A percentile compares a stretch with the other conserved stretches of the same genome.
Conservation (phyloP, 1,284 basidiomycete species). For the Ustanciosporium gigantosporum region DNA sequence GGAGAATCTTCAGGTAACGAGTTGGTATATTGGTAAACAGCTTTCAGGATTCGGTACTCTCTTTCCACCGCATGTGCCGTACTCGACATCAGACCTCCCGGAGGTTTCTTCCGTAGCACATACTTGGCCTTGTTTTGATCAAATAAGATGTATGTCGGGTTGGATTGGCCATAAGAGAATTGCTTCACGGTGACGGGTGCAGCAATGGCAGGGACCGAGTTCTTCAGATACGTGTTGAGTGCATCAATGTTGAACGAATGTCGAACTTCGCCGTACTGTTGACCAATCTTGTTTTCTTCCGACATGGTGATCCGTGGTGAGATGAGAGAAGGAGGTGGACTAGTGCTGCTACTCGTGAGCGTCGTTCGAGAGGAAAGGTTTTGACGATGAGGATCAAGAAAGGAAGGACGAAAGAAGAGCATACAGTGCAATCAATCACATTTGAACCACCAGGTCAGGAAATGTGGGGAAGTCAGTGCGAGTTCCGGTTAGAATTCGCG, state of each 20-base stretch:
- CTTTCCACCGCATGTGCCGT: conserved; percentile 94
- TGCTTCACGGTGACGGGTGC: conserved; percentile 81
- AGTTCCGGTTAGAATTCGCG: too few relatives aligned
- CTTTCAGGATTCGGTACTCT: conserved; percentile 79
- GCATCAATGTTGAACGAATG: conserved; percentile 35
- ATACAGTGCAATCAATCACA: too few relatives aligned
- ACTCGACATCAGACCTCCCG: conserved; percentile 77
- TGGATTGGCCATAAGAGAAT: conserved; percentile 76
- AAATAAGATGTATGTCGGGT: conserved; percentile 85
- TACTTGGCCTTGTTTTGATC: conserved; percentile 69
- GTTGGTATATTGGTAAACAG: conserved; percentile 60
- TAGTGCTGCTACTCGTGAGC: too few relatives aligned
- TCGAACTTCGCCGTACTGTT: conserved; percentile 44
- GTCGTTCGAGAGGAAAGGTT: too few relatives aligned
- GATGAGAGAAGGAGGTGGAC: background rate
- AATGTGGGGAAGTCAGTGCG: too few relatives aligned
- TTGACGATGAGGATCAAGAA: too few relatives aligned
- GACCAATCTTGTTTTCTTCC: conserved; percentile 28
- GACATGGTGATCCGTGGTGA: background rate
- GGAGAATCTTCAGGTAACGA: conserved; percentile 31
- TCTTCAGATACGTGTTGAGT: conserved; percentile 67
- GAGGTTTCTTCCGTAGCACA: conserved; percentile 92
- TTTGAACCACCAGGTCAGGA: too few relatives aligned
- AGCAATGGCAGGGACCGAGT: conserved; percentile 68
- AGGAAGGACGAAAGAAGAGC: too few relatives aligned